Percentiles rank a stretch among this genome's conserved stretches.
Evolutionary conservation across 345 rosid genomes (phyloP).

Genomic region (Populus simonii): DNA sequence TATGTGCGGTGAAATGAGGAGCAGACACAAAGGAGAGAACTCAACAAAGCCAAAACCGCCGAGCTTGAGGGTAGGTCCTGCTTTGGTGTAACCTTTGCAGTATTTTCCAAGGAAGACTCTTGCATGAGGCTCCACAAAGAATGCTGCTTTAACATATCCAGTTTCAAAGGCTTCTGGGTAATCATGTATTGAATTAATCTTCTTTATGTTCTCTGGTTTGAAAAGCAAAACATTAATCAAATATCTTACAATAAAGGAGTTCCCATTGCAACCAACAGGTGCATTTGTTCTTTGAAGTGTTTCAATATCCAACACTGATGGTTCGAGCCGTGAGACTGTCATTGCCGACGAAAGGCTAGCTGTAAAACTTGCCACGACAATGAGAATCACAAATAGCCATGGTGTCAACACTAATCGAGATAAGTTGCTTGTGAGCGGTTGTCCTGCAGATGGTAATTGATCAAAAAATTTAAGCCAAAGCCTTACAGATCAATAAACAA

Average conservation of each 20-base stretch:
- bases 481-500: neutral
- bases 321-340: constrained; percentile 8
- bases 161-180: constrained; percentile 18
- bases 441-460: constrained; percentile 6
- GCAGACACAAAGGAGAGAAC: neutral
- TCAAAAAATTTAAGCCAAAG: neutral
- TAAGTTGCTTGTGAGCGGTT: constrained; percentile 9
- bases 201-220: constrained; percentile 18
- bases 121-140: constrained; percentile 32
- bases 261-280: constrained; percentile 23
- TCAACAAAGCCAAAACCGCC: constrained; percentile 34
- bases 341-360: constrained; percentile 18
- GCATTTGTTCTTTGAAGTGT: constrained; percentile 19
- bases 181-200: constrained; percentile 16
- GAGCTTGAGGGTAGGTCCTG: constrained; percentile 26
- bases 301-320: constrained; percentile 10
- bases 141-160: constrained; percentile 27
- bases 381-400: constrained; percentile 21
- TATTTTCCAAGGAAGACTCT: constrained; percentile 29
- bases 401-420: constrained; percentile 24
- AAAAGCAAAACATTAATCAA: constrained; percentile 14
- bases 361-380: constrained; percentile 12
- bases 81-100: constrained; percentile 26
- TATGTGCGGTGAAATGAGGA: too few species aligned
- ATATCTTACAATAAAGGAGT: constrained; percentile 29